phyloP scores from a whole-genome alignment of 106 monocot species.

The Acorus calamus region DNA sequence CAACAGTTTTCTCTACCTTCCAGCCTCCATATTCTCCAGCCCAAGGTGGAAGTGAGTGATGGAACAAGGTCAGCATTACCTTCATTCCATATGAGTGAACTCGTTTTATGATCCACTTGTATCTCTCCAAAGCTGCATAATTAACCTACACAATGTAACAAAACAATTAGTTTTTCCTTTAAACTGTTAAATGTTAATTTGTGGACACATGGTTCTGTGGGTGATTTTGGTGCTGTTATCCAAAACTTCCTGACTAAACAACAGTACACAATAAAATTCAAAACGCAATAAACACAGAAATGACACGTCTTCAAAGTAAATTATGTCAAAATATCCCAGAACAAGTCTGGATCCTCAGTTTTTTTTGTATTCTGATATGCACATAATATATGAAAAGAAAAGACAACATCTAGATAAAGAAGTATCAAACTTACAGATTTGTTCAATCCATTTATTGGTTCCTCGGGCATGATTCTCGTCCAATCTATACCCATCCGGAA shows the following conservation, averaged over 20 bases:
- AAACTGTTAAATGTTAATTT: no score
- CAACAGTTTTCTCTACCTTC: slow-evolving; percentile 90
- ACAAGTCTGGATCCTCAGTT: no score
- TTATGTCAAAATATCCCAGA: not conserved
- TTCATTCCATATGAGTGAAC: slow-evolving; percentile 86
- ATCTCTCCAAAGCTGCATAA: slow-evolving; percentile 79
- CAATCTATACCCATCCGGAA: slow-evolving; percentile 98
- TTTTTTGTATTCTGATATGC: not conserved
- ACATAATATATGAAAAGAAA: not conserved
- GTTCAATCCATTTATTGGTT: slow-evolving; percentile 44
- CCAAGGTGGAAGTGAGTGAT: slow-evolving; percentile 98
- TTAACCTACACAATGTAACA: slow-evolving; percentile 42
- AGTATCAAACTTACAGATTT: slow-evolving; percentile 33
- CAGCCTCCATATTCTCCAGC: slow-evolving; percentile 95
- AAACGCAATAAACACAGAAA: not conserved
- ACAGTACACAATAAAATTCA: no score
- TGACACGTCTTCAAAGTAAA: not conserved
- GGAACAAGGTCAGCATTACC: slow-evolving; percentile 93
- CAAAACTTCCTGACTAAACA: no score
- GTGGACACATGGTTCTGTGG: no score
- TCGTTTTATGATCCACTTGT: slow-evolving; percentile 90
- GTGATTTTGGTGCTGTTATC: no score
- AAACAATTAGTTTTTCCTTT: slow-evolving; percentile 3
- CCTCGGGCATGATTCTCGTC: slow-evolving; percentile 90
- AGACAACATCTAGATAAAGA: not conserved